Evolutionary conservation across 805 yeast species (phyloP), one percentile per base, ranked within the genome.

Genomic region (Helenozyma baotianmanensis): DNA sequence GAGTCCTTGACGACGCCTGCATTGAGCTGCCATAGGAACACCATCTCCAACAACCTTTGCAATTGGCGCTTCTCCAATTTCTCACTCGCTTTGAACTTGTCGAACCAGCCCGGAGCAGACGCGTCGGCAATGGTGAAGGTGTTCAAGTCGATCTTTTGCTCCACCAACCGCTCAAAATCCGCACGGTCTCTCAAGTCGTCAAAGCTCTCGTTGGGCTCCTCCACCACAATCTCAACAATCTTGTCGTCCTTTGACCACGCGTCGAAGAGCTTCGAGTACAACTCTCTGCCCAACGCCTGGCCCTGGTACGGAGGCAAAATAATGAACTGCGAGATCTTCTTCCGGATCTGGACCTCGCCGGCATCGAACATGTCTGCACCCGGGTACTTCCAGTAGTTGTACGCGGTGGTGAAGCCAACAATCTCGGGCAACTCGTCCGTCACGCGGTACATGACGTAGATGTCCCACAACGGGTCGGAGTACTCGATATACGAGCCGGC

Each of bases 191-290:
- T 71, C 45, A 92, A 64, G 51, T 85, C 94, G 52, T 92, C 98
- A 60, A 92, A 90, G 22, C 78, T 76, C 53, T 88, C 96, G 51
- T 82, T 84, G 3, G 97, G 97, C 54, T 92, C 98, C 54, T 92
- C 97, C 4, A 92, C 87, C 0, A 90, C 86, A 24, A 92, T 71
- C 47, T 89, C 95, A 21, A 62, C 58, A 15, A 88, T 76, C 2
- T 50, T 39, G 0, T 54, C 49, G 42, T 84, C 82, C 0, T 50
- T 43, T 3, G 66, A 45, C 83, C 95, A 87, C 27, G 54, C 41
- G 2, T 68, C 62, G 35, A 74, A 68, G 6, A 92, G 57, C 0
- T 69, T 39, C 9, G 66, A 59, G 54, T 90, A 90, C 18, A 90
- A 58, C 12, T 59, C 54, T 4, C 77, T 72, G 2, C 98, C 98